Base-by-base conservation (phyloP, 768 basidiomycete species). In the Podaxis rugospora region DNA sequence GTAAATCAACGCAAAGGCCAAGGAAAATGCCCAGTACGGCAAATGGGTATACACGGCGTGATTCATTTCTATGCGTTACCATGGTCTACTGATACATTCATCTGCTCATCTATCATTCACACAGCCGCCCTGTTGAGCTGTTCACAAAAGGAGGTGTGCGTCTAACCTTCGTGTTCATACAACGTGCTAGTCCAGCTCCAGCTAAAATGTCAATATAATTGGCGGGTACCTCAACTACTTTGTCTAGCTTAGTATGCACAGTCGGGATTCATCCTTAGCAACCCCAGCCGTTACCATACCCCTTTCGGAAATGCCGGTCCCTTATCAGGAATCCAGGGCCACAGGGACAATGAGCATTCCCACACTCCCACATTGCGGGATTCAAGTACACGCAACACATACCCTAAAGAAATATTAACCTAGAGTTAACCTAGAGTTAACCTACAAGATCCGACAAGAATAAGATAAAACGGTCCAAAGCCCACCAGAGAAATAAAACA, bases 351-450 rank as follows among this genome's bases (percentile, higher is more conserved):
- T 40, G 39, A 6, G 16, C 21, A 37, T 58, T 58, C 47, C 57
- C 57, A 58, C 57, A 39, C 10, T 9, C 47, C 57, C 57, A 58
- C 57, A 39, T n/a, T 9, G n/a, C 50, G 2, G 6, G 7, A 28
- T 18, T 42, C 11, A 9, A 25, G 13, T 54, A 54, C 52, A 59
- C 23, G 25, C 10, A 54, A 4, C 54, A 46, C 52, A 60, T 25
- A 52, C 40, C 7, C 10, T 40, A 60, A 32, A 18, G 18, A 32
- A 44, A 49, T 54, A 61, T 55, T 61, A 60, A 60, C 59, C 51
- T 53, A 53, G 35, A n/a, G n/a, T 55, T 61, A 60, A 60, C 59
- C 51, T 53, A 53, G 35, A n/a, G n/a, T 6, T 61, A 61, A 27
- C 46, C 53, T 61, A 61, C 35, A 35, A 53, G 42, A 60, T 60